These are phyloP conservation scores for Fraxinus baroniana DNA, from an alignment of 305 asterid species.

Conservation along the genomic window DNA sequence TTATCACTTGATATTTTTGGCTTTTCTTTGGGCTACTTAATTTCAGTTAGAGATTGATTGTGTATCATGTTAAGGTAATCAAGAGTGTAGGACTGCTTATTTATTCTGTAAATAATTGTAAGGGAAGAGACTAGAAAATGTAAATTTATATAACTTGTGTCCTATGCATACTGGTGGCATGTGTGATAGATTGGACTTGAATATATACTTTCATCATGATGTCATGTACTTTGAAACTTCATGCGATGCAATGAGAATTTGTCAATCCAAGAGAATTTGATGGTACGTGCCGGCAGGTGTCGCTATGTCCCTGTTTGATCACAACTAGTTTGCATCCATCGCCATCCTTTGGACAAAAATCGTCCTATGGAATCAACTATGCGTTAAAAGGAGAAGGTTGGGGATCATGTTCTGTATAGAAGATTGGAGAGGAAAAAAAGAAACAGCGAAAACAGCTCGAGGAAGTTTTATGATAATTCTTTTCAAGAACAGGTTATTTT, in stretches of 20 bases:
- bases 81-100: slow-evolving; percentile 19
- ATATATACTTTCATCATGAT: neutral
- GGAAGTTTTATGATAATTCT: neutral
- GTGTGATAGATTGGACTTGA: neutral
- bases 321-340: neutral
- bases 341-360: neutral
- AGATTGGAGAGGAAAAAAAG: neutral
- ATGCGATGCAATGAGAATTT: neutral
- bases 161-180: neutral
- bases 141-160: neutral
- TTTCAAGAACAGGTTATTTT: neutral
- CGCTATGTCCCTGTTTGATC: neutral
- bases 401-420: neutral
- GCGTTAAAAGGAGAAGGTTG: neutral
- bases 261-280: neutral
- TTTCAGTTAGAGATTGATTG: slow-evolving; percentile 14
- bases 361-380: neutral
- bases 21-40: slow-evolving; percentile 10
- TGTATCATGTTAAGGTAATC: slow-evolving; percentile 4
- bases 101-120: slow-evolving; percentile 27
- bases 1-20: neutral
- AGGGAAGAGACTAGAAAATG: neutral
- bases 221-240: neutral
- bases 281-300: neutral
- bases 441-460: neutral